Conservation (phyloP, 768 basidiomycete species). For the Psilocybe sp. region DNA sequence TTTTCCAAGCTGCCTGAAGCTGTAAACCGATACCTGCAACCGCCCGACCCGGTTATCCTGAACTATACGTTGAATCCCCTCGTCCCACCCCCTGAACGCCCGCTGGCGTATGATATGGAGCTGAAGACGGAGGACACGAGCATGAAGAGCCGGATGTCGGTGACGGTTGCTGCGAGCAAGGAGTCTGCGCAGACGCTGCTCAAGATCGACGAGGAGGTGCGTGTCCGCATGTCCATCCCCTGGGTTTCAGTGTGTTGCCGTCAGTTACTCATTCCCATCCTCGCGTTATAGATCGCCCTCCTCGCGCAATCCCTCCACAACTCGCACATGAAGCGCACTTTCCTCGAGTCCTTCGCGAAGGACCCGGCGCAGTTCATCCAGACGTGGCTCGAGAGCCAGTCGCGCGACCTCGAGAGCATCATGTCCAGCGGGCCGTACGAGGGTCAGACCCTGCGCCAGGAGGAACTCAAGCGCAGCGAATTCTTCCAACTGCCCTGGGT, state of each 20-base stretch:
- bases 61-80: conserved; percentile 72
- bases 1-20: conserved; percentile 85
- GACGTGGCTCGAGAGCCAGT: conserved; percentile 89
- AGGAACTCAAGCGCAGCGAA: conserved; percentile 85
- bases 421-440: conserved; percentile 86
- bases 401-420: conserved; percentile 84
- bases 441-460: conserved; percentile 76
- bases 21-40: conserved; percentile 73
- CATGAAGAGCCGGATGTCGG: conserved; percentile 72
- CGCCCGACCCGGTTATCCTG: conserved; percentile 79
- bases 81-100: conserved; percentile 61
- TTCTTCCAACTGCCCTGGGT: conserved; percentile 94
- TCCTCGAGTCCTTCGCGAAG: conserved; percentile 76
- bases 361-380: conserved; percentile 83
- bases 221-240: background rate
- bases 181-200: conserved; percentile 65
- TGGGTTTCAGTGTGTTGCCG: too few species aligned
- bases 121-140: conserved; percentile 80
- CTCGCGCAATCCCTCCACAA: conserved; percentile 84
- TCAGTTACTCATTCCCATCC: background rate
- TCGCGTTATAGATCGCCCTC: conserved; percentile 62
- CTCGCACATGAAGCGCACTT: conserved; percentile 82
- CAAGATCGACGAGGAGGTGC: conserved; percentile 86
- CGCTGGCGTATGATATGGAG: conserved; percentile 84
- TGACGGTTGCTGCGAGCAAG: conserved; percentile 66